A percentile compares a stretch with the other conserved stretches of the same genome.
phyloP scores from a whole-genome alignment of 352 stramenopile species.

The Globisporangium canariense region DNA sequence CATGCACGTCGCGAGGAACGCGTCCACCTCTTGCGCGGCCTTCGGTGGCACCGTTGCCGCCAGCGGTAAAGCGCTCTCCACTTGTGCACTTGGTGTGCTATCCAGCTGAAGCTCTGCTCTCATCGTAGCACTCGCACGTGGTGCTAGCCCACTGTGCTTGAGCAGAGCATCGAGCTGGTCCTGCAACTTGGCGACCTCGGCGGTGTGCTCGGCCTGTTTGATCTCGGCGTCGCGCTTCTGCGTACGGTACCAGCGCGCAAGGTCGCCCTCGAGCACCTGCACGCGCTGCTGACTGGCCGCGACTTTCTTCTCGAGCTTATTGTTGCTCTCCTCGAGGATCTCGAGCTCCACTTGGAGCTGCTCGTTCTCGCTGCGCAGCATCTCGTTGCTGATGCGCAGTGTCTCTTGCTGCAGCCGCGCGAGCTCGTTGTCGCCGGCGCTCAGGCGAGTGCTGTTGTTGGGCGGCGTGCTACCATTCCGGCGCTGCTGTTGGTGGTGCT shows the following conservation, averaged over 20 bases:
- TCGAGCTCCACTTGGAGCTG: slow-evolving; percentile 23
- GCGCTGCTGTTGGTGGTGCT: not conserved
- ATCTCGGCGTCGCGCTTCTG: slow-evolving; percentile 32
- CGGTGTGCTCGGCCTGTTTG: slow-evolving; percentile 19
- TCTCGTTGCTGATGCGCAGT: slow-evolving; percentile 37
- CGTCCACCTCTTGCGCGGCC: slow-evolving; percentile 4
- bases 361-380: slow-evolving; percentile 36
- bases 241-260: slow-evolving; percentile 32
- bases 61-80: slow-evolving; percentile 23
- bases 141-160: not conserved
- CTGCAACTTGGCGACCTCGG: slow-evolving; percentile 20
- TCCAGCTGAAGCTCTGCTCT: not conserved
- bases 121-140: not conserved
- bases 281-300: slow-evolving; percentile 23
- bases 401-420: slow-evolving; percentile 18
- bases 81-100: too few species aligned
- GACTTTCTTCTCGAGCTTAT: slow-evolving; percentile 16
- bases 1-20: slow-evolving; percentile 7
- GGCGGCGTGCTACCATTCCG: not conserved
- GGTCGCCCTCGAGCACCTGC: slow-evolving; percentile 34
- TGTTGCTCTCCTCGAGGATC: slow-evolving; percentile 17
- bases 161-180: slow-evolving; percentile 17
- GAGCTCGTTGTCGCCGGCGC: not conserved
- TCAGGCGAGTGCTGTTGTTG: not conserved
- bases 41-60: not conserved